Evolutionary conservation across 805 yeast species (phyloP), one percentile per base, ranked within the genome.

Genomic region (Saturnispora serradocipensis): DNA sequence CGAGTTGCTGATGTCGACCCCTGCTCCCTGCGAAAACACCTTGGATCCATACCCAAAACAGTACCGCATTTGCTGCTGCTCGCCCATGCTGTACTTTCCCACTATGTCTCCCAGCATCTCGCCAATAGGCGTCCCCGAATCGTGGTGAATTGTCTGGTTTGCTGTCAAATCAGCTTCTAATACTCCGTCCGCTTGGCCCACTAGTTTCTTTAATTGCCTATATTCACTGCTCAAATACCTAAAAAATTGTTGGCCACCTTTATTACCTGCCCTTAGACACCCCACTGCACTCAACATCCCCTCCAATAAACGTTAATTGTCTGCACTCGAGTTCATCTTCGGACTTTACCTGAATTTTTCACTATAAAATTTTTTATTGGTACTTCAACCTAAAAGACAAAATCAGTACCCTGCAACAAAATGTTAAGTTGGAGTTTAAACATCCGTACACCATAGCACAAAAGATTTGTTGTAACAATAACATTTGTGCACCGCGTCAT

Each of bases 1-100:
- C 0, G 89, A 84, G 27, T 62, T 60, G 1, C 61, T 52, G 4
- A 53, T 42, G 35, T 75, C 74, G 11, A 65, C 62, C 10, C 63
- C 58, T 3, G 62, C 51, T 4, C 81, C 83, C 65, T 91, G 99
- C 36, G 80, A 75, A 60, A 93, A 86, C 1, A 93, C 96, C 4
- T 96, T 96, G 7, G 95, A 86, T 2, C 99, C 99, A 66, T 91
- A 91, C 0, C 97, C 99, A 67, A 91, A 86, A 1, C 96, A 83
- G 59, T 79, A 86, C 50, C 80, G 28, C 32, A 52, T 25, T n/a
- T 27, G 13, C 10, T 38, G 30, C 3, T 38, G 18, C 11, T 13
- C 42, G 2, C 34, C 32, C 5, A n/a, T 20, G 10, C 22, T 13
- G 25, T 49, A 49, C n/a, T 25, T 10, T 6, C 27, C 24, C 5